Base-by-base conservation (phyloP, 2,329 filamentous ascomycete species). In the Erysiphe pisi region DNA sequence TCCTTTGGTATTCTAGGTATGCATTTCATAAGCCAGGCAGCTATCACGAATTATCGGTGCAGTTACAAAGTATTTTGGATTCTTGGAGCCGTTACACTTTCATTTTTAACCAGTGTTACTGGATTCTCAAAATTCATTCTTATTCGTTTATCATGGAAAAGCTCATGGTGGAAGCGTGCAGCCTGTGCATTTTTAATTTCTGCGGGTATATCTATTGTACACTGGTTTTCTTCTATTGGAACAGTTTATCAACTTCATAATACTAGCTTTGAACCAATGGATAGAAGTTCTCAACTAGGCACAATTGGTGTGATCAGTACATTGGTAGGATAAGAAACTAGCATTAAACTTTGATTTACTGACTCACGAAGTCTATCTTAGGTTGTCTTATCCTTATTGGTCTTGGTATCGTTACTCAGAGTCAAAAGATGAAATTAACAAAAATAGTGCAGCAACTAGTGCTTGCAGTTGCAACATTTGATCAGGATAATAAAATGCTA, bases 11-110 rank as follows among this genome's bases (percentile, higher is more conserved):
- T 95, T 75, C 93, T 91, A 78, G 91, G 90, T 47, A 95, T 96
- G 93, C 92, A 96, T 82, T 96, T 95, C 80, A 85, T 94, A 25
- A 92, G 92, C n/a, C 93, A 96, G 81, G 87, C 91, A 47, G 93
- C 92, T 49, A 93, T 94, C 78, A 86, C 86, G 43, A 94, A 96
- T 82, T 97, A 95, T 81, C 83, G 82, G 4, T 90, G 91, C 80
- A 83, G 85, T 16, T 93, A 94, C 79, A 88, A 89, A 80, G 73
- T 81, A 31, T 76, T 76, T 16, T 80, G 78, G 71, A 86, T 96
- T 22, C 83, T 90, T 1, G 91, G 90, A 1, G 88, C 93, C 7
- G 88, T 88, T 28, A 82, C 90, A 70, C 93, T 96, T 78, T 91
- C 93, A 6, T 86, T 93, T 4, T 86, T 88, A 12, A 91, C 91